phyloP scores from a whole-genome alignment of 106 monocot species.

The Ottelia alismoides region DNA sequence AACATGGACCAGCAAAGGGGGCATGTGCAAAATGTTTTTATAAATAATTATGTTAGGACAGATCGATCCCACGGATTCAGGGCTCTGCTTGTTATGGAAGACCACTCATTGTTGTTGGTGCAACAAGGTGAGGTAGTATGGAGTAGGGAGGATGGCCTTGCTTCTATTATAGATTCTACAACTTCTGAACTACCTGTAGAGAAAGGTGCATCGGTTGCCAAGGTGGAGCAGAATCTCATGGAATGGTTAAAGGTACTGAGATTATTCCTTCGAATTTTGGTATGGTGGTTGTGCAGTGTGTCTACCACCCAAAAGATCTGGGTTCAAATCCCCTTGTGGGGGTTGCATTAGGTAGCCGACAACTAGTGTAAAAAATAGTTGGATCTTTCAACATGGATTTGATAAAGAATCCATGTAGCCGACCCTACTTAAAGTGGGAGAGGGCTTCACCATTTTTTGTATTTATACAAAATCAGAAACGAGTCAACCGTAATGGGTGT shows the following conservation, averaged over 20 bases:
- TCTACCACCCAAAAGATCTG: too few species aligned
- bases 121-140: constrained; percentile 97
- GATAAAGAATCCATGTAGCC: too few species aligned
- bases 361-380: too few species aligned
- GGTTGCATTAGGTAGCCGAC: too few species aligned
- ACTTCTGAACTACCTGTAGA: constrained; percentile 85
- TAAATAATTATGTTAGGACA: constrained; percentile 90
- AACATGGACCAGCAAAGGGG: constrained; percentile 52
- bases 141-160: constrained; percentile 95
- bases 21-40: constrained; percentile 58
- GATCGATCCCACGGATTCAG: constrained; percentile 94
- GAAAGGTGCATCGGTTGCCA: constrained; percentile 86
- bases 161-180: constrained; percentile 82
- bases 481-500: too few species aligned
- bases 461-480: too few species aligned
- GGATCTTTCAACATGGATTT: too few species aligned
- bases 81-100: constrained; percentile 93
- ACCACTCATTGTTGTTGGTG: constrained; percentile 63
- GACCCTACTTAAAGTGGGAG: too few species aligned
- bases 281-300: too few species aligned
- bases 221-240: constrained; percentile 89
- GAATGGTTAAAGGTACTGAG: constrained; percentile 99
- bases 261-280: too few species aligned
- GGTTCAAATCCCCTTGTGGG: too few species aligned
- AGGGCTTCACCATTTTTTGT: too few species aligned